These are phyloP conservation scores for Nakazawaea wickerhamii DNA, from an alignment of 805 yeast genomes.

Conservation along the genomic window DNA sequence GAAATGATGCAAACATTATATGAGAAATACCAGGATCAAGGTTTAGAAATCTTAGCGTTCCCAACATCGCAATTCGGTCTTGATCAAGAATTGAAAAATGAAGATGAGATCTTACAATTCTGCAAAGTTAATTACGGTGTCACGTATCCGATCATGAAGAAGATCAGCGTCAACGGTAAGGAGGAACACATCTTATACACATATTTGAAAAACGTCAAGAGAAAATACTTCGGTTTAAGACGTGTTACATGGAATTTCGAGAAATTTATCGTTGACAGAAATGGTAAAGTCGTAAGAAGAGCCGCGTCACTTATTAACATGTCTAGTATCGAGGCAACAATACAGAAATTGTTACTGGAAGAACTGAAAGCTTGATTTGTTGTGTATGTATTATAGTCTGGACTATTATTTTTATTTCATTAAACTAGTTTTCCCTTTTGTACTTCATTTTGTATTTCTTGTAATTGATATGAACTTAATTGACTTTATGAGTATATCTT, in stretches of 20 bases:
- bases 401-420: not conserved
- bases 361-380: not conserved
- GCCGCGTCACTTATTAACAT: slow-evolving; percentile 33
- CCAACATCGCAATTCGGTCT: slow-evolving; percentile 77
- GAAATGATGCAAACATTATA: slow-evolving; percentile 53
- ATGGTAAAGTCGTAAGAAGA: slow-evolving; percentile 57
- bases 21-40: slow-evolving; percentile 47
- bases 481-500: too few species aligned
- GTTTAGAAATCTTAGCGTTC: slow-evolving; percentile 62
- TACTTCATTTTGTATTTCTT: too few species aligned
- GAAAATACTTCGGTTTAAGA: slow-evolving; percentile 53
- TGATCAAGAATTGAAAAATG: slow-evolving; percentile 55
- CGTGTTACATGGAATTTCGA: slow-evolving; percentile 77
- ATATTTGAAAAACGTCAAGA: slow-evolving; percentile 51
- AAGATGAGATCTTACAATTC: slow-evolving; percentile 54
- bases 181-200: slow-evolving; percentile 68
- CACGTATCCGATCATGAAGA: slow-evolving; percentile 70
- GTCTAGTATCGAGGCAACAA: slow-evolving; percentile 43
- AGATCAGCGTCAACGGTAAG: slow-evolving; percentile 75
- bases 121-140: slow-evolving; percentile 75
- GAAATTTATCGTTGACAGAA: slow-evolving; percentile 55
- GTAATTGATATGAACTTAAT: too few species aligned
- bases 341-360: slow-evolving; percentile 48
- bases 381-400: not conserved
- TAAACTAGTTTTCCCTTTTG: too few species aligned